phyloP scores from a whole-genome alignment of 352 stramenopile genomes.

The Elongisporangium senticosum region DNA sequence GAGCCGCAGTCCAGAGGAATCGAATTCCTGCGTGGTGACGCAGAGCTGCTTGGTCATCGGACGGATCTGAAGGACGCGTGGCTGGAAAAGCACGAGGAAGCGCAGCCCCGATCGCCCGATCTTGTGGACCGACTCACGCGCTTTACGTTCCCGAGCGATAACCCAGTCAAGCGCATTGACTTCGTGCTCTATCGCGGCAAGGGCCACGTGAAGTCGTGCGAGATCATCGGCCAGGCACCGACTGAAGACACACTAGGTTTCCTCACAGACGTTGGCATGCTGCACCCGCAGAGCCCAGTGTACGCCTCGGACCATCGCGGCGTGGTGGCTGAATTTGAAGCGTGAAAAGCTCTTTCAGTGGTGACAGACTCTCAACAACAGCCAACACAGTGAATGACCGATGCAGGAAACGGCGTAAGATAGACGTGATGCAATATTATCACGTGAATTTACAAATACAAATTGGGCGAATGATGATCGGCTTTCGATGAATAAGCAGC shows the following conservation, averaged over 20 bases:
- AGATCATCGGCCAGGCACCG: slow-evolving; percentile 72
- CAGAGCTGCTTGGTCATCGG: slow-evolving; percentile 32
- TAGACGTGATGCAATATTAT: neutral
- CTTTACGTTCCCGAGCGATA: slow-evolving; percentile 86
- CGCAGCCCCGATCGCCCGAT: slow-evolving; percentile 44
- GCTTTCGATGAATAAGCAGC: no score
- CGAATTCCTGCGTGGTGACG: slow-evolving; percentile 67
- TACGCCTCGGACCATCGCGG: slow-evolving; percentile 85
- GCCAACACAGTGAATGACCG: no score
- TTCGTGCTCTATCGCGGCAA: slow-evolving; percentile 74
- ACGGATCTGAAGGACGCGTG: slow-evolving; percentile 81
- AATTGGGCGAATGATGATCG: neutral
- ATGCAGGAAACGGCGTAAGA: no score
- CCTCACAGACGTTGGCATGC: slow-evolving; percentile 68
- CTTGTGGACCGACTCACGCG: slow-evolving; percentile 31
- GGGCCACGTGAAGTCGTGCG: slow-evolving; percentile 51
- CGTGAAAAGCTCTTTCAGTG: neutral
- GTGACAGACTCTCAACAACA: no score
- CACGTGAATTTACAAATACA: neutral
- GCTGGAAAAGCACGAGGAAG: slow-evolving; percentile 56
- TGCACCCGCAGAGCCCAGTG: slow-evolving; percentile 63
- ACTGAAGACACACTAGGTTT: slow-evolving; percentile 55
- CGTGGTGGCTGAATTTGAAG: slow-evolving; percentile 62
- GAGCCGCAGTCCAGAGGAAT: slow-evolving; percentile 81
- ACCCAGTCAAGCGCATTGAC: slow-evolving; percentile 84